A percentile compares a stretch with the other conserved stretches of the same genome.
phyloP scores from a whole-genome alignment of 495 filamentous ascomycete genomes.

The Aspergillus saccharolyticus region DNA sequence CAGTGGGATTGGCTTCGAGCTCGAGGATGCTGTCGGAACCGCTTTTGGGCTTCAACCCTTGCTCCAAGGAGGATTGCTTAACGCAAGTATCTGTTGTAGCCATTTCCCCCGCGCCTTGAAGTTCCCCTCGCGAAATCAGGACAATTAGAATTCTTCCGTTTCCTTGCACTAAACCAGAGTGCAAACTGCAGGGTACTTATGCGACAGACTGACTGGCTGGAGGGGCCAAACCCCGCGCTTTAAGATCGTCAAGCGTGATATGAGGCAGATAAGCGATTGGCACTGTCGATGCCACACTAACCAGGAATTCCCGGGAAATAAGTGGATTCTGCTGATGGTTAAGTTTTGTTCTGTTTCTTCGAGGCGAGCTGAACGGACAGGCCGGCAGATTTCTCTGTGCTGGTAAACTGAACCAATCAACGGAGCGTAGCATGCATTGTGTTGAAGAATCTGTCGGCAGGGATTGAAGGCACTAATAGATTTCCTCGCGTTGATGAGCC shows the following conservation, averaged over 20 bases:
- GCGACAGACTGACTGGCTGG: not conserved
- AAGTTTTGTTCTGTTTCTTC: not conserved
- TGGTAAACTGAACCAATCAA: not conserved
- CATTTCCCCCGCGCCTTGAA: not conserved
- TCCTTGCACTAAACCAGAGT: not conserved
- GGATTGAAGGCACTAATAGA: not conserved
- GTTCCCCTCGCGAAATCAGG: not conserved
- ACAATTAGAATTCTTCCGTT: not conserved
- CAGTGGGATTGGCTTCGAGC: not conserved
- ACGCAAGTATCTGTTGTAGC: not conserved
- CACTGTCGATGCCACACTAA: not conserved
- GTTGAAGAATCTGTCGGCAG: not conserved
- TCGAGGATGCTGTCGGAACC: not conserved
- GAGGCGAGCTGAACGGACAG: not conserved
- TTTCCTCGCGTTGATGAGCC: not conserved
- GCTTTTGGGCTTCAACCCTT: not conserved
- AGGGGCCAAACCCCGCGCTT: not conserved
- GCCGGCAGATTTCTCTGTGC: not conserved
- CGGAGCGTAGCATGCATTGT: not conserved
- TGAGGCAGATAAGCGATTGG: not conserved
- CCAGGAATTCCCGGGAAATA: not conserved
- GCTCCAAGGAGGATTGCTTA: not conserved
- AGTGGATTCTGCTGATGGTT: not conserved
- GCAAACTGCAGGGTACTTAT: not conserved
- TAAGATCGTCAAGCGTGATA: not conserved